These are phyloP conservation scores for Nemania sp. DNA, from an alignment of 2,329 filamentous ascomycete species.

Conservation along the genomic window DNA sequence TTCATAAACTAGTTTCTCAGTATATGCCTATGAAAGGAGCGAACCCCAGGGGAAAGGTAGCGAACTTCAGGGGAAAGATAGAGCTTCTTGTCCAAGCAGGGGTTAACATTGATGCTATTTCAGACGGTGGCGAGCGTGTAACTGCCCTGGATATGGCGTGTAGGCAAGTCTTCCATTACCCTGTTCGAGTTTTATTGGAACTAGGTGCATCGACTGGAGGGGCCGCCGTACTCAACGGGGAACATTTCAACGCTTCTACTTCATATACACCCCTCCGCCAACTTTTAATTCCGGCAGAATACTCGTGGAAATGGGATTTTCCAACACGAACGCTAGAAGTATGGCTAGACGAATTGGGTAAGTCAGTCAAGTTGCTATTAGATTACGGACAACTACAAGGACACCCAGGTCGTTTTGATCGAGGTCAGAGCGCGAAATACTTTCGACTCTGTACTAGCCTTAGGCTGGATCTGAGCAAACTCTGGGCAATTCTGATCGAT, in stretches of 20 bases:
- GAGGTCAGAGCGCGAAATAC: neutral
- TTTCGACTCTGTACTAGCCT: neutral
- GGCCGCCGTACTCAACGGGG: neutral
- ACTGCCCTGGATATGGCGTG: conserved; percentile 7
- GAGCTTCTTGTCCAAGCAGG: neutral
- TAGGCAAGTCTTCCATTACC: no score
- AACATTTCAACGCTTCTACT: no score
- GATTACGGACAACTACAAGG: conserved; percentile 6
- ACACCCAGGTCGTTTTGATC: neutral
- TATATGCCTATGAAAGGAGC: no score
- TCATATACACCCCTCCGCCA: no score
- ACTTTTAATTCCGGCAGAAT: no score
- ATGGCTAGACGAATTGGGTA: no score
- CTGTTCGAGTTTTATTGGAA: conserved; percentile 5
- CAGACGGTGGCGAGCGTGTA: no score
- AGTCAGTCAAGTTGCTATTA: neutral
- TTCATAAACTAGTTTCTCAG: neutral
- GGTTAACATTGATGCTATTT: neutral
- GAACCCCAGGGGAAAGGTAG: neutral
- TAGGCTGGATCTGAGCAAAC: neutral
- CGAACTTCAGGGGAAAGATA: neutral
- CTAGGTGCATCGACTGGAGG: conserved; percentile 5
- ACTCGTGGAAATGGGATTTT: no score
- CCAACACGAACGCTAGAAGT: no score
- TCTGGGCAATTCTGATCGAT: conserved; percentile 15